phyloP scores from a whole-genome alignment of 345 rosid genomes.

The Ceriops tagal region DNA sequence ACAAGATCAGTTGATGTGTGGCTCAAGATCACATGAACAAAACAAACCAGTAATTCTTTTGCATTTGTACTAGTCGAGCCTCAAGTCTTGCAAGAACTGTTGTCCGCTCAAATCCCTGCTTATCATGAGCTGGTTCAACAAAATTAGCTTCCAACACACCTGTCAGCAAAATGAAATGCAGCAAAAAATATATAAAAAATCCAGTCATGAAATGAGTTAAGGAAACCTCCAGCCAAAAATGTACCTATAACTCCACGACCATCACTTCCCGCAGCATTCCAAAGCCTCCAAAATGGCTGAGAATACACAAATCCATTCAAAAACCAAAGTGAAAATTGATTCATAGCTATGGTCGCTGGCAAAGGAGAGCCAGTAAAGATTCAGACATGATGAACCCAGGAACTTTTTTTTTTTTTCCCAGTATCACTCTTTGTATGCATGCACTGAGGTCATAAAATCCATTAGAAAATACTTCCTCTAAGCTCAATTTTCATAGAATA shows the following conservation, averaged over 20 bases:
- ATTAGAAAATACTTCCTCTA: no score
- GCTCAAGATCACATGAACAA: neutral
- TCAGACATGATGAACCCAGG: no score
- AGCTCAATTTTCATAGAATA: no score
- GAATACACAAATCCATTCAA: constrained; percentile 14
- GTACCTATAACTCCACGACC: constrained; percentile 96
- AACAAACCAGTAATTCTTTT: constrained; percentile 76
- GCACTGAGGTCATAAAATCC: no score
- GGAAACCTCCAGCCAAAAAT: constrained; percentile 8
- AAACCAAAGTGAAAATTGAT: neutral
- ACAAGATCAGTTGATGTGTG: no score
- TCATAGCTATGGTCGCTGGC: no score
- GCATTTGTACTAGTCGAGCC: constrained; percentile 69
- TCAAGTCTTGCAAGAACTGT: constrained; percentile 87
- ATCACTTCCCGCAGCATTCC: constrained; percentile 88
- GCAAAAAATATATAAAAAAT: constrained; percentile 15
- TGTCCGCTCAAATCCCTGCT: constrained; percentile 94
- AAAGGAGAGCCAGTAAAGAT: no score
- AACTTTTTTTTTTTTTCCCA: no score
- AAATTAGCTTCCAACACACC: constrained; percentile 95
- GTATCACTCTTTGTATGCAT: no score
- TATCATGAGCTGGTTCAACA: constrained; percentile 96
- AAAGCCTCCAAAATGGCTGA: constrained; percentile 98
- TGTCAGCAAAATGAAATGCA: constrained; percentile 21
- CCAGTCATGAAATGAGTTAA: neutral